A percentile compares a stretch with the other conserved stretches of the same genome.
Conservation (phyloP, 2,329 filamentous ascomycete genomes). For the Colletotrichum theobromicola region DNA sequence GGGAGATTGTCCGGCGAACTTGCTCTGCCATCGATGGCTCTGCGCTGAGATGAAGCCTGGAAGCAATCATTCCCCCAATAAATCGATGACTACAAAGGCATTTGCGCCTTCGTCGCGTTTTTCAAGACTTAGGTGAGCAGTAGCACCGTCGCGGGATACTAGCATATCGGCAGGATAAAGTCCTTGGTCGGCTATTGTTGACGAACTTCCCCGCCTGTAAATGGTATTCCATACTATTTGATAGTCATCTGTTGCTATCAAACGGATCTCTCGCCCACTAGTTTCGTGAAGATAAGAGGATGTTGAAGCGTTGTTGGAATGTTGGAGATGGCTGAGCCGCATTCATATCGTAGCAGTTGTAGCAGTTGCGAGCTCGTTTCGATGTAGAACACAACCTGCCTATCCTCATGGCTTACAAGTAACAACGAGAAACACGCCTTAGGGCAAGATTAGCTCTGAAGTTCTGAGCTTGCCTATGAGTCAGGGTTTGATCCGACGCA, state of each 20-base stretch:
- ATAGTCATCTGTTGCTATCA: fast-evolving
- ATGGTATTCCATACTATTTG: neutral
- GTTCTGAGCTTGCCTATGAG: neutral
- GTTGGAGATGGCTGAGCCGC: neutral
- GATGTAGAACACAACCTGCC: fast-evolving
- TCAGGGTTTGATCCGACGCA: neutral
- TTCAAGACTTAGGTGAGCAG: neutral
- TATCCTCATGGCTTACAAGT: neutral
- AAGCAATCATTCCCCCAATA: neutral
- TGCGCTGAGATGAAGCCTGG: neutral
- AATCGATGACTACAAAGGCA: neutral
- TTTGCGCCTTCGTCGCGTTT: neutral
- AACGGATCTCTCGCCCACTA: neutral
- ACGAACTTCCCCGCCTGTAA: neutral
- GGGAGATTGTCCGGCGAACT: neutral
- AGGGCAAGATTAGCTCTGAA: neutral
- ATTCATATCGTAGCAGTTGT: neutral
- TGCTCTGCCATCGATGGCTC: neutral
- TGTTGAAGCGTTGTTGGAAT: neutral
- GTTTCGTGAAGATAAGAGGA: neutral
- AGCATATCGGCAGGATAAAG: neutral
- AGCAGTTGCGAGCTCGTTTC: neutral
- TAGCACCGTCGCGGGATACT: neutral
- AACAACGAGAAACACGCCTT: neutral
- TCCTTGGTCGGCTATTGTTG: neutral